Percentiles rank a stretch among this genome's conserved stretches.
phyloP scores from a whole-genome alignment of 345 rosid species.

The Melaleuca quinquenervia region DNA sequence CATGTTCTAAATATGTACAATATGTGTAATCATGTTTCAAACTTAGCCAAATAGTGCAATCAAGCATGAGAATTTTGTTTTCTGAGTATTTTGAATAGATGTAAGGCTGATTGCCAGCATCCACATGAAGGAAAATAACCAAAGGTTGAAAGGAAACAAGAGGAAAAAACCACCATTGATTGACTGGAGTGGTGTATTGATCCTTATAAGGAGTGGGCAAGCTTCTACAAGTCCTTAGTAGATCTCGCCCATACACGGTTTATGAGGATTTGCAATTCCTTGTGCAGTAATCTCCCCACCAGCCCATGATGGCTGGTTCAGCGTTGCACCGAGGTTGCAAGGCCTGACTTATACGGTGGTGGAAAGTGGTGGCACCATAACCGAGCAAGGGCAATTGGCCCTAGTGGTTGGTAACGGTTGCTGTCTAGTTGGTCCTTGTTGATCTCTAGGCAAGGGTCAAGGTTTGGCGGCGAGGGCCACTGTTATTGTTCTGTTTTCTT shows the following conservation, averaged over 20 bases:
- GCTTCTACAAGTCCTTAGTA: neutral
- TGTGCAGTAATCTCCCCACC: neutral
- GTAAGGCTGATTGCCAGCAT: neutral
- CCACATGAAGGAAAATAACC: neutral
- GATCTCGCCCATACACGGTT: too few relatives aligned
- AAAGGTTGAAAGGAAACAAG: neutral
- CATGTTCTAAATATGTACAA: too few relatives aligned
- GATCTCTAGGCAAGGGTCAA: neutral
- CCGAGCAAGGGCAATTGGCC: neutral
- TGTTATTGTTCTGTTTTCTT: neutral
- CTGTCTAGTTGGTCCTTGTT: neutral
- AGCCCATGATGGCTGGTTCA: neutral
- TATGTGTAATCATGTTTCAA: too few relatives aligned
- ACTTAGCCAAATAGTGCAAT: too few relatives aligned
- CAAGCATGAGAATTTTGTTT: too few relatives aligned
- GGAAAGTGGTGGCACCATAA: neutral
- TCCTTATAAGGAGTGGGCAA: too few relatives aligned
- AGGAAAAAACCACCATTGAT: too few relatives aligned
- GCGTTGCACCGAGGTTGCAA: neutral
- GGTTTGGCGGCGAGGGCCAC: fast-evolving
- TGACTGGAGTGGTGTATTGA: too few relatives aligned
- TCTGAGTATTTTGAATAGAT: too few relatives aligned
- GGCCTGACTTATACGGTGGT: neutral
- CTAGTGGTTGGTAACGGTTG: neutral
- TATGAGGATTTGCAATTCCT: neutral